Evolutionary conservation across 345 rosid genomes (phyloP), one percentile per base, ranked within the genome.

Genomic region (Acer yangbiense): DNA sequence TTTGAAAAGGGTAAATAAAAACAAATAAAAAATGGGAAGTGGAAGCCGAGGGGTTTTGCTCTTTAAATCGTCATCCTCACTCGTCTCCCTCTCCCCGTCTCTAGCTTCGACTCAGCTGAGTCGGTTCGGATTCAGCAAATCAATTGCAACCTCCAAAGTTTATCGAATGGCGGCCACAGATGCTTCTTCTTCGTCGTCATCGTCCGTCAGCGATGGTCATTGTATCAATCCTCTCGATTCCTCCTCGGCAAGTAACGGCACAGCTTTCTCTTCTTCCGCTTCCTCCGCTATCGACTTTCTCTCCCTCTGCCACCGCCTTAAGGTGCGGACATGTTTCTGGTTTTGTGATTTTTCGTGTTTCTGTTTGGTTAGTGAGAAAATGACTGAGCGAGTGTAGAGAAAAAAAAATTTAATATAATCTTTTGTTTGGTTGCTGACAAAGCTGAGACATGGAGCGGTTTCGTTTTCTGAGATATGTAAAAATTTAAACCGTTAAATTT

Each of bases 281-380:
- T 80, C 92, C 13, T 91, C 98, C 32, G 97, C 91, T 7, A 83
- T 95, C 29, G 99, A 95, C 80, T 93, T 95, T 67, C 98, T 95
- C 84, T 82, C 97, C n/a, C 90, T 93, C 43, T 92, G 98, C 69
- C 90, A 93, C 86, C 90, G 90, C 70, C 98, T 95, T 75, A 95
- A 95, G 92, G 99, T 46, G 10, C 3, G 13, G 12, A 8, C 50
- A 46, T 9, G 62, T 11, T 27, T 16, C 5, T 0, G 0, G 50
- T 9, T 46, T 58, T 8, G 7, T 1, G n/a, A 18, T 9, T 65
- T 68, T 16, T 14, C n/a, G 41, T 54, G n/a, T 72, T 44, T 10
- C 17, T 44, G 55, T 55, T 54, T 52, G 39, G 1, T 52, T 66
- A n/a, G 16, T 61, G 21, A 65, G 58, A 43, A 43, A 43, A 43